A percentile compares a stretch with the other conserved stretches of the same genome.
These are phyloP conservation scores for Peronosclerospora sorghi DNA, from an alignment of 352 stramenopile genomes.

Conservation along the genomic window DNA sequence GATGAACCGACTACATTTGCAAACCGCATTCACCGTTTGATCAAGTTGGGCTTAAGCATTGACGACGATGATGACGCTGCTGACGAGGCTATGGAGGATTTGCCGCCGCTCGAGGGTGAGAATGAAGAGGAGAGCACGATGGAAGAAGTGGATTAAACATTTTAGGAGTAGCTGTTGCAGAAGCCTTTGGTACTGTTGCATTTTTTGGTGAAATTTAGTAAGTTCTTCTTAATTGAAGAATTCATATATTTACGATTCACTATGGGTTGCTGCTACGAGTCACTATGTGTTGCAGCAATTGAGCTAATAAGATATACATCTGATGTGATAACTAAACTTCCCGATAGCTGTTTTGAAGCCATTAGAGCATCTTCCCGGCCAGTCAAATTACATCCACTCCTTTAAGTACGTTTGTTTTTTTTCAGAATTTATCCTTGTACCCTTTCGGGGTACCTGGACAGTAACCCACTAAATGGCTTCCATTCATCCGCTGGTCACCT, in stretches of 20 bases:
- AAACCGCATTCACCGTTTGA: constrained; percentile 98
- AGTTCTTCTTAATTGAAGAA: constrained; percentile 38
- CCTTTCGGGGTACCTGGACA: neutral
- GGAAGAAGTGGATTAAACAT: constrained; percentile 97
- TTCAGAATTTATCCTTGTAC: constrained; percentile 12
- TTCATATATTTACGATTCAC: constrained; percentile 57
- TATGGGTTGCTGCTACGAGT: constrained; percentile 8
- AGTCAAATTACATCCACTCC: constrained; percentile 10
- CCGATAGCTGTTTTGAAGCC: no score
- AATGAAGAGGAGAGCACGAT: constrained; percentile 95
- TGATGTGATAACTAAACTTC: no score
- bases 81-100: constrained; percentile 92
- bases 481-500: constrained; percentile 21
- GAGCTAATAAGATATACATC: no score
- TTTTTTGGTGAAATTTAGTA: constrained; percentile 36
- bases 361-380: neutral
- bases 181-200: constrained; percentile 3
- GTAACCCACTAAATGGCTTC: constrained; percentile 15
- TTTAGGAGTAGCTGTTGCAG: constrained; percentile 4
- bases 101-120: constrained; percentile 94
- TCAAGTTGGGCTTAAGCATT: constrained; percentile 98
- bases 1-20: constrained; percentile 98
- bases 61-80: constrained; percentile 95
- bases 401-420: neutral
- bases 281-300: neutral